A percentile compares a stretch with the other conserved stretches of the same genome.
phyloP scores from a whole-genome alignment of 768 basidiomycete species.

The Gelatoporia subvermispora region DNA sequence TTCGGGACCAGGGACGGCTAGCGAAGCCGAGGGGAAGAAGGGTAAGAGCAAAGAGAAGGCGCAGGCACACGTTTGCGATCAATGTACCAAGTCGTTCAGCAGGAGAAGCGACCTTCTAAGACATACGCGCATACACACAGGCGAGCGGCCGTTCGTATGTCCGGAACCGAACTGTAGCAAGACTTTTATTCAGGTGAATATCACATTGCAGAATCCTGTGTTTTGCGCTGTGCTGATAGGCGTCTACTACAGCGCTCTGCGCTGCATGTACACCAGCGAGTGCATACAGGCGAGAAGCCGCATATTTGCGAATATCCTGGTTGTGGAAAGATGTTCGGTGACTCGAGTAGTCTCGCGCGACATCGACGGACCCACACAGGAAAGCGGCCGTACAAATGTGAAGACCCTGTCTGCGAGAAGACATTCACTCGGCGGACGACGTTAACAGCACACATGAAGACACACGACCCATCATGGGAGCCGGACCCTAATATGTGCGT shows the following conservation, averaged over 20 bases:
- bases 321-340: constrained; percentile 84
- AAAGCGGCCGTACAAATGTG: constrained; percentile 83
- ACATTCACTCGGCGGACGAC: constrained; percentile 85
- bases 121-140: constrained; percentile 88
- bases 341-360: constrained; percentile 87
- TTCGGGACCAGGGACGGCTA: constrained; percentile 12
- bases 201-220: background rate
- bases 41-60: constrained; percentile 28
- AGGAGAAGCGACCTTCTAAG: constrained; percentile 79
- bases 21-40: constrained; percentile 23
- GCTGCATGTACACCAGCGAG: constrained; percentile 81
- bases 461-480: constrained; percentile 81
- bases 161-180: constrained; percentile 72
- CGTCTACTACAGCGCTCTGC: constrained; percentile 67
- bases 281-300: constrained; percentile 92
- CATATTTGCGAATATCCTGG: constrained; percentile 87
- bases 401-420: constrained; percentile 78
- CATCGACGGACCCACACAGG: constrained; percentile 88
- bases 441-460: constrained; percentile 81
- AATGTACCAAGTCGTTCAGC: constrained; percentile 78
- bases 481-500: constrained; percentile 79
- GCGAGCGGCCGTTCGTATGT: constrained; percentile 82
- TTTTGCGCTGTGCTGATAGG: background rate
- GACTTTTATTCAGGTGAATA: constrained; percentile 82
- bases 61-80: constrained; percentile 60